phyloP scores from a whole-genome alignment of 768 basidiomycete genomes.

The Amanita polypyramis region DNA sequence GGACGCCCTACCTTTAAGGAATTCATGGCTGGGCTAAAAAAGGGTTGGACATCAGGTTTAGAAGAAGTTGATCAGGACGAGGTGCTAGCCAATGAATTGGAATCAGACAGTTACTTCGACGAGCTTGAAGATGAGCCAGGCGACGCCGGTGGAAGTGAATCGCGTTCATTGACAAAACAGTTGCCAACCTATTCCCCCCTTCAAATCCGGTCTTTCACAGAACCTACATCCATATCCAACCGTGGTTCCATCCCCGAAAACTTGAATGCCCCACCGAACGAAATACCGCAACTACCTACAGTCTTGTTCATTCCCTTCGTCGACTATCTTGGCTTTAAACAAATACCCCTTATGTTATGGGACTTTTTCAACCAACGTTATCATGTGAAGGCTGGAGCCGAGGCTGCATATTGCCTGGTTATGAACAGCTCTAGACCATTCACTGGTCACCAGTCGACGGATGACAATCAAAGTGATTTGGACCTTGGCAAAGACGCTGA shows the following conservation, averaged over 20 bases:
- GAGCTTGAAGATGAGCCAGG: conserved; percentile 35
- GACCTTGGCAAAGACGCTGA: conserved; percentile 68
- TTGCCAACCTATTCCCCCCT: conserved; percentile 16
- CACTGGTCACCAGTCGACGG: conserved; percentile 22
- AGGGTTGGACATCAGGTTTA: conserved; percentile 74
- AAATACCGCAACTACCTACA: conserved; percentile 68
- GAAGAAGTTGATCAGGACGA: conserved; percentile 66
- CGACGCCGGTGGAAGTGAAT: conserved; percentile 12
- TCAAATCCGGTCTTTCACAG: conserved; percentile 21
- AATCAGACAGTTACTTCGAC: conserved; percentile 71
- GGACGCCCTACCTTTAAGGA: conserved; percentile 93
- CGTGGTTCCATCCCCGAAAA: conserved; percentile 13
- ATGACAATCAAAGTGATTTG: conserved; percentile 39
- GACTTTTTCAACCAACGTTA: conserved; percentile 86
- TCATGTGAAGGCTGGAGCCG: conserved; percentile 70
- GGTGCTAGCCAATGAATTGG: conserved; percentile 50
- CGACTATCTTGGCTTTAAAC: conserved; percentile 70
- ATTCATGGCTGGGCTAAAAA: conserved; percentile 77
- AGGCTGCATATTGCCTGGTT: conserved; percentile 72
- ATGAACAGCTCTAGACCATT: conserved; percentile 53
- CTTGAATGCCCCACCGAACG: conserved; percentile 37
- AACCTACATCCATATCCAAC: conserved; percentile 10
- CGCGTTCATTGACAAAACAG: conserved; percentile 11
- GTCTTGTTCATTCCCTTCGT: conserved; percentile 67
- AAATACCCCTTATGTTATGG: conserved; percentile 84